Percentiles rank a stretch among this genome's conserved stretches.
These are phyloP conservation scores for Persicaria maculosa DNA, from an alignment of 148 eudicot genomes.

Conservation along the genomic window DNA sequence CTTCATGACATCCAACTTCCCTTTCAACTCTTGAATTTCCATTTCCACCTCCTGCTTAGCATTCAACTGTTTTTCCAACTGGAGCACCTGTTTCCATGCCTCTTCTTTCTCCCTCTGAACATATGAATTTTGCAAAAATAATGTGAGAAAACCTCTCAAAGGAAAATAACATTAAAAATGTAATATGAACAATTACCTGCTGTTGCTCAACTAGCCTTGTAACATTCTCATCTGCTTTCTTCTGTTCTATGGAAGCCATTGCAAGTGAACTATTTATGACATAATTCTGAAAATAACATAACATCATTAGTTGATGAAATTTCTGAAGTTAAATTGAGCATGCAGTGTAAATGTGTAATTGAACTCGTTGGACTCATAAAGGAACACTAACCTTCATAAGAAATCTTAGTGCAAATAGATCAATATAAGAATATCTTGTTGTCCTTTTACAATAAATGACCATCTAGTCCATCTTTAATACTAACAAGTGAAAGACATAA, in stretches of 20 bases:
- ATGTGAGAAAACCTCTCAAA: not conserved
- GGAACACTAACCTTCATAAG: conserved; percentile 1
- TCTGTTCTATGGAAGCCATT: conserved; percentile 84
- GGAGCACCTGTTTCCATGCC: conserved; percentile 55
- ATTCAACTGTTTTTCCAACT: conserved; percentile 66
- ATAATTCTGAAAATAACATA: conserved; percentile 38
- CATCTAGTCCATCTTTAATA: not conserved
- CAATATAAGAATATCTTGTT: not conserved
- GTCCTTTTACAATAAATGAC: too few species aligned
- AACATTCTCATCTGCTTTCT: conserved; percentile 71
- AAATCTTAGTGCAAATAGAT: not conserved
- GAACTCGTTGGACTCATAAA: not conserved
- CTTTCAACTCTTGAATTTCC: conserved; percentile 79
- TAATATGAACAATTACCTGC: conserved; percentile 38
- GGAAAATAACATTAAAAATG: not conserved
- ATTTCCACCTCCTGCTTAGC: conserved; percentile 71
- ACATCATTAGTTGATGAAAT: not conserved
- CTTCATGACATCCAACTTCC: conserved; percentile 75
- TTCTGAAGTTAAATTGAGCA: not conserved
- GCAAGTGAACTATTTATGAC: conserved; percentile 53
- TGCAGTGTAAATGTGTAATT: not conserved
- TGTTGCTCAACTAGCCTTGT: conserved; percentile 78
- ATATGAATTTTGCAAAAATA: conserved; percentile 4
- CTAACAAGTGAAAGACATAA: not conserved
- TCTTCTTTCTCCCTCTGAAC: conserved; percentile 86